A percentile compares a stretch with the other conserved stretches of the same genome.
phyloP scores from a whole-genome alignment of 805 yeast species.

The Wickerhamomyces silvicola region DNA sequence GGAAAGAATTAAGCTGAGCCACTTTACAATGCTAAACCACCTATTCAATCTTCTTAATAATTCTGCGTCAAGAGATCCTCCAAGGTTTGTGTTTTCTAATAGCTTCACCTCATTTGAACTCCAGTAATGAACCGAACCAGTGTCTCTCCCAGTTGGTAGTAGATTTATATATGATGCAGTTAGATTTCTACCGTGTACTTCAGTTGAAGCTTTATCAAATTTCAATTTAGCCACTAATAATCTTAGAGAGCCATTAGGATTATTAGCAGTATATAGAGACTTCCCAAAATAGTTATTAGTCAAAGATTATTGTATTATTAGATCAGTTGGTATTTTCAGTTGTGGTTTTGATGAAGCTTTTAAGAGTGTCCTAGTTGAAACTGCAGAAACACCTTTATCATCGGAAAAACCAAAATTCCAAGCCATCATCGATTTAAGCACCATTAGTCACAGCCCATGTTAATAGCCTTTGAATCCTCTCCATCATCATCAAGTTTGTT shows the following conservation, averaged over 20 bases:
- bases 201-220: constrained; percentile 22
- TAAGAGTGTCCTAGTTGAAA: constrained; percentile 18
- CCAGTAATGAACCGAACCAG: constrained; percentile 61
- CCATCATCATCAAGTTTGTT: neutral
- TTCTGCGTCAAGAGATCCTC: constrained; percentile 46
- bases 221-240: constrained; percentile 37
- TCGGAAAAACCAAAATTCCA: constrained; percentile 28
- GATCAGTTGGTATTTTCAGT: constrained; percentile 22
- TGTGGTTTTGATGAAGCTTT: constrained; percentile 15
- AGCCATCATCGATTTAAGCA: constrained; percentile 23
- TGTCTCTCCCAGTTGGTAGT: constrained; percentile 37
- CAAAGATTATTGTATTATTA: constrained; percentile 24
- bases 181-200: constrained; percentile 13
- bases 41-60: constrained; percentile 37
- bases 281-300: constrained; percentile 21
- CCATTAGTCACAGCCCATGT: constrained; percentile 37
- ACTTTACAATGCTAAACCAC: constrained; percentile 53
- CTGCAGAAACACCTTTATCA: constrained; percentile 31
- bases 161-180: constrained; percentile 39
- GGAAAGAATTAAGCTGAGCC: constrained; percentile 5
- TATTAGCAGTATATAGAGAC: constrained; percentile 4
- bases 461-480: neutral
- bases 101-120: constrained; percentile 40
- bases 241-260: constrained; percentile 30
- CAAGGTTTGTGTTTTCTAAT: constrained; percentile 61